Evolutionary conservation across 345 rosid species (phyloP), one percentile per base, ranked within the genome.

Genomic region (Dipteronia dyeriana): DNA sequence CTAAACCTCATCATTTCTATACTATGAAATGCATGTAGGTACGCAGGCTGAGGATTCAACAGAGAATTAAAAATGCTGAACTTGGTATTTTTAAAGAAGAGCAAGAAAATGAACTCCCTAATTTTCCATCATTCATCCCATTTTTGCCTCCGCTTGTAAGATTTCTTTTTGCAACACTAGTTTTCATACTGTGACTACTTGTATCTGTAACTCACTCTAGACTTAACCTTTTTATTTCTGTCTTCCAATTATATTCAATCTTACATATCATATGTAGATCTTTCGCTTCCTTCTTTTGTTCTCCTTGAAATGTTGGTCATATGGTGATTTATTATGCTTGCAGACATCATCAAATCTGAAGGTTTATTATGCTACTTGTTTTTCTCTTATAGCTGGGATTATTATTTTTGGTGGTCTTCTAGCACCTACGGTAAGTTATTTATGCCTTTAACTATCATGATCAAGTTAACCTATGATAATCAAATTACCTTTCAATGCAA

Each of bases 61-160:
- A 93, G 82, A 85, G 98, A 68, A 88, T 95, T 47, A 92, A 78
- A 80, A 91, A 74, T 79, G 91, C 85, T 11, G 99, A 95, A 70
- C 93, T 90, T 57, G 98, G 98, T 31, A 87, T 85, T 39, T 70
- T 77, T 9, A 72, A 83, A 9, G 94, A 90, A 10, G 79, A 81
- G 71, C 83, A 79, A 78, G 99, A 95, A 80, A 90, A 80, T 60
- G 99, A 95, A 22, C 87, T 95, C 75, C 98, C 99, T 63, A 85
- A 89, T 81, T 95, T 95, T 84, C 98, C 99, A 34, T 95, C 99
- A 1, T 95, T 95, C 83, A 95, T 95, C 59, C 99, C 99, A 3
- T 95, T 95, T 85, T 87, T 95, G 83, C 99, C 99, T 79, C 98
- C 99, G 49, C 76, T 95, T 89, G 99, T 92, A 43, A 85, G 90